Conservation (phyloP, 768 basidiomycete genomes). For the Lenzites betulinus region DNA sequence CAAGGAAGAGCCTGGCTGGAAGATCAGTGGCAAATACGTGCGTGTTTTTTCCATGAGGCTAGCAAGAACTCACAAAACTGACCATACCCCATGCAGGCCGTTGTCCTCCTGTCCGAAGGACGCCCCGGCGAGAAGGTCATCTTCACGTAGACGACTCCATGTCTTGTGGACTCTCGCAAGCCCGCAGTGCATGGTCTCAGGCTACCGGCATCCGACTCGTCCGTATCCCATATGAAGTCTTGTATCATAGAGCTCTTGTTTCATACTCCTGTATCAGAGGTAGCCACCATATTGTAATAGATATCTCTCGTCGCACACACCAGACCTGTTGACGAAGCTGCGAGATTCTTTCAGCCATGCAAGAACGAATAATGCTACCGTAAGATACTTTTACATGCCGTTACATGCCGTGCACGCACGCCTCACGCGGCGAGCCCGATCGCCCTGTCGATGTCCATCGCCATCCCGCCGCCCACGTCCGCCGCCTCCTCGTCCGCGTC, state of each 20-base stretch:
- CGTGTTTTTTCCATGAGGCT: slow-evolving; percentile 35
- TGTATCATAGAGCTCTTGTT: not conserved
- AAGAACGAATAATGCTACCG: not conserved
- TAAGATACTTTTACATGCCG: slow-evolving; percentile 14
- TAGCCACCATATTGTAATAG: not conserved
- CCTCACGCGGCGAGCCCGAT: slow-evolving; percentile 17
- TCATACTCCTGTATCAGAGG: not conserved
- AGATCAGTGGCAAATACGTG: slow-evolving; percentile 96
- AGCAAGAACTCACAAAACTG: too few relatives aligned
- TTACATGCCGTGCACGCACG: not conserved
- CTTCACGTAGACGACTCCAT: slow-evolving; percentile 20
- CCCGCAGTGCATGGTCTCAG: not conserved
- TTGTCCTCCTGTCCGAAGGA: slow-evolving; percentile 85
- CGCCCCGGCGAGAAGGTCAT: slow-evolving; percentile 83
- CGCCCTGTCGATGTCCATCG: slow-evolving; percentile 19
- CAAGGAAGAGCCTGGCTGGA: slow-evolving; percentile 89
- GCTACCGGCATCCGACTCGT: not conserved
- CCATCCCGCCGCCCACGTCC: too few relatives aligned
- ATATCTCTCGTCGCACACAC: not conserved
- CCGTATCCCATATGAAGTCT: not conserved
- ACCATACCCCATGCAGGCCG: slow-evolving; percentile 55
- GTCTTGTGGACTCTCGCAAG: not conserved
- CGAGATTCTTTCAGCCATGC: not conserved
- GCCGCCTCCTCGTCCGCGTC: slow-evolving; percentile 40
- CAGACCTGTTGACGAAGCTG: too few relatives aligned